These are phyloP conservation scores for Ilyonectria mors-panacis DNA, from an alignment of 2,329 filamentous ascomycete genomes.

Conservation along the genomic window DNA sequence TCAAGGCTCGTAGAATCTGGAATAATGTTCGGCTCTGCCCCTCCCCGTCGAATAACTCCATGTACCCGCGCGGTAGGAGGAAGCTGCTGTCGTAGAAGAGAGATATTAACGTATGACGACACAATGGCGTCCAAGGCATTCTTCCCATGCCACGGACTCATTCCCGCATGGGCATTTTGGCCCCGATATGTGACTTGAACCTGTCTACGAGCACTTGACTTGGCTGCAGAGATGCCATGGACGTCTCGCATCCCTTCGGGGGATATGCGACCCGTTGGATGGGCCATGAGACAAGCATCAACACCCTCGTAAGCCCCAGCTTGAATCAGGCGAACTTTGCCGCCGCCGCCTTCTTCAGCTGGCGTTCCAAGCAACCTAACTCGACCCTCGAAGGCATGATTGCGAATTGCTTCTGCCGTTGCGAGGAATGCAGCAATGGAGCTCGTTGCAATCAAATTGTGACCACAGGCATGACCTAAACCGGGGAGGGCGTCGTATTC, in stretches of 20 bases:
- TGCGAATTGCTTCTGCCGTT: conserved; percentile 33
- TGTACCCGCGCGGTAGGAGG: conserved; percentile 65
- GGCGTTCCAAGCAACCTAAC: conserved; percentile 64
- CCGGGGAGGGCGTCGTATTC: conserved; percentile 63
- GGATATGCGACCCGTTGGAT: conserved; percentile 38
- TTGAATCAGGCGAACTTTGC: conserved; percentile 63
- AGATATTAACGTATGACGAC: conserved; percentile 63
- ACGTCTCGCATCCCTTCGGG: neutral
- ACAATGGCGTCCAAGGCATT: conserved; percentile 73
- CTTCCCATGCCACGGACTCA: conserved; percentile 71
- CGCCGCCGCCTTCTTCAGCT: conserved; percentile 67
- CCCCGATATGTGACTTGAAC: conserved; percentile 69
- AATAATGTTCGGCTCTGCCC: conserved; percentile 69
- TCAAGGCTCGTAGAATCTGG: conserved; percentile 62
- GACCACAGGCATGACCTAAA: conserved; percentile 68
- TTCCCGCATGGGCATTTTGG: conserved; percentile 69
- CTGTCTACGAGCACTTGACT: conserved; percentile 64
- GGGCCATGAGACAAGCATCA: conserved; percentile 50
- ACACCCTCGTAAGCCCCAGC: conserved; percentile 60
- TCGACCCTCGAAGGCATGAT: conserved; percentile 14
- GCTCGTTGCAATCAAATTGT: conserved; percentile 67
- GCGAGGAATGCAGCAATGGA: conserved; percentile 60
- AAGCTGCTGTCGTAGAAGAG: conserved; percentile 69
- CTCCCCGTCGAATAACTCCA: conserved; percentile 67
- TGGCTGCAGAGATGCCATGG: conserved; percentile 57